Base-by-base conservation (phyloP, 2,329 filamentous ascomycete species). In the Diaporthe capsici region DNA sequence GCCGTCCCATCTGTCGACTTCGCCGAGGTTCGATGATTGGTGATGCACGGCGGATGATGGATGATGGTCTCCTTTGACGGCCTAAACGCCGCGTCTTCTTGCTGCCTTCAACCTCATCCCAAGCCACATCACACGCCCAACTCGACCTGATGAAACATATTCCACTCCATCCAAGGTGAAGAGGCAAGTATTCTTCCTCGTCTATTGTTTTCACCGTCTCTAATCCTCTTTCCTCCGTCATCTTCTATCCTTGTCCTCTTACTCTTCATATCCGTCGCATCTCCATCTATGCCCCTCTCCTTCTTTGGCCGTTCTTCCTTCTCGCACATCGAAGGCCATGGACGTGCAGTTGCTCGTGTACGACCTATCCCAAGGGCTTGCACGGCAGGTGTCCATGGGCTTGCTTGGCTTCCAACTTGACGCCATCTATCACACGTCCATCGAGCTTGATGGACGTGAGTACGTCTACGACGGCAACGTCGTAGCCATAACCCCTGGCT, bases 371-470 rank as follows among this genome's bases (percentile, higher is more conserved):
- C 84, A 83, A n/a, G 90, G 90, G 28, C 79, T 92, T 57, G 90
- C 90, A 20, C 86, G 87, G 13, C 81, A 91, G 78, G 86, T 91
- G 85, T 91, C 89, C 25, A 83, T 86, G 85, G 84, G 87, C 76
- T 78, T 88, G 73, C 83, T 92, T 13, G 86, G 89, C 22, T 89
- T 91, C 78, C 86, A 90, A 71, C 94, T 98, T 68, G 96, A 98
- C 83, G 97, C 97, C 72, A 92, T 99, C 72, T 98, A 98, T 80
- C 97, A 99, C 83, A 98, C 97, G 0, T 95, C 96, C 0, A 92
- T 99, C 72, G 93, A 98, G 57, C 88, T 98, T 53, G 90, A 92
- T 71, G 92, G 93, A n/a, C 90, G 93, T 70, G 97, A 99, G 84
- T 98, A 98, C 83, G 91, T 96, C 80, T 98, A 96, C 79, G 96